Base-by-base conservation (phyloP, 164 flowering plant species). In the Vitis labrusca region DNA sequence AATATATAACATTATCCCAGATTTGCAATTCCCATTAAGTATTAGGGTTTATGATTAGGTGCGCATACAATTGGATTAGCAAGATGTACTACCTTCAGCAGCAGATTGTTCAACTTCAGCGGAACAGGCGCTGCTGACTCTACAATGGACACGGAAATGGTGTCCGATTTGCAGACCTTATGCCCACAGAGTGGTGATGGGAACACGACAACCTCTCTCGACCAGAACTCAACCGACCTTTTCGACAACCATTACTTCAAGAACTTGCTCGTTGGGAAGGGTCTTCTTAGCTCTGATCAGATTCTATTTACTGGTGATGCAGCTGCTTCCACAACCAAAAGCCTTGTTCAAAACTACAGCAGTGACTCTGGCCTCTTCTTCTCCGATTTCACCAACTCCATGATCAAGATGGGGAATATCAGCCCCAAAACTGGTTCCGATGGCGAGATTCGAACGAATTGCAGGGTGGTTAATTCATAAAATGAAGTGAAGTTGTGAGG, bases 241-340 rank as follows among this genome's bases (percentile, higher is more conserved):
- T 94, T 92, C 47, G 98, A 94, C 79, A 94, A 84, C 80, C 82
- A 91, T 65, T 94, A 88, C 82, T 94, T 84, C 82, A 69, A 74
- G 65, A 94, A 92, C 86, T 64, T 92, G 80, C 23, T 88, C 29
- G 65, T 47, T 9, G 75, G 73, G 8, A 88, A 81, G 68, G 97
- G 98, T 16, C 81, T 94, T 59, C 83, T 94, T 3, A 56, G 68
- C 12, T 91, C 97, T 4, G 97, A 91, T 58, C 97, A 89, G 62
- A 66, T 73, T 9, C 74, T 94, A 10, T 87, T 63, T 57, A 83
- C 97, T 0, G 78, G 86, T 50, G 81, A 76, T 23, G 67, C 47
- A 5, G 86, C 92, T 8, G 68, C 37, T 1, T 14, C 86, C 0
- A 77, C 87, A 0, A 89, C 96, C 10, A 85, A 76, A 67, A 50